Base-by-base conservation (phyloP, 805 yeast species). In the Ogataea corticis region DNA sequence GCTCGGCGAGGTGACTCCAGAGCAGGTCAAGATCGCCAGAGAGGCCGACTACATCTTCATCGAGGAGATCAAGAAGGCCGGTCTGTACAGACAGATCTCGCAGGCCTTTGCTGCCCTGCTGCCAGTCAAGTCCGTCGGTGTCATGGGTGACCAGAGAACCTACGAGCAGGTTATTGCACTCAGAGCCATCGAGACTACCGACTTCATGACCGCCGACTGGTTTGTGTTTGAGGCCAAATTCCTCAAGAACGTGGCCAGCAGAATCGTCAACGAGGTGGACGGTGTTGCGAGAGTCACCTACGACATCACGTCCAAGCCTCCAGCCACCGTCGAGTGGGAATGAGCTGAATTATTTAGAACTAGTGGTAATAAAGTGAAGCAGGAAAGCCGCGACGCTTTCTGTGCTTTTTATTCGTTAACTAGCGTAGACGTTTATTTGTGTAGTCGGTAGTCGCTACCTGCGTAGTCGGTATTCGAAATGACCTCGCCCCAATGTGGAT, bases 171-270 rank as follows among this genome's bases (percentile, higher is more conserved):
- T 94, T 52, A 94, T 94, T 75, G 99, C 99, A 39, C 80, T 94
- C 66, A 86, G 99, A 73, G 99, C 99, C 57, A 89, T 94, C 61
- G 97, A 91, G 75, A 94, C 99, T 44, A 80, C 83, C 51, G 99
- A 94, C 74, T 94, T 94, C 80, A 94, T 94, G 99, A 94, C 99
- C 61, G 99, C 99, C 52, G 99, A 94, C 72, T 94, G 99, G 99
- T 94, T 72, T 69, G 87, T 85, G 55, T 94, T 94, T 65, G 97
- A 91, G 59, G 92, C 92, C 55, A 67, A 80, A 42, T 94, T 94
- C 83, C 79, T 94, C 70, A 94, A 92, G 80, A 82, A 75, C 54
- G 97, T 91, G 49, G 89, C 96, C 46, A 81, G 96, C 35, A 84
- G 99, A 79, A 94, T 94, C 52, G 98, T 94, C 60, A 94, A 94